These are phyloP conservation scores for Stipa capillata DNA, from an alignment of 176 grass and related monocot genomes.

Conservation along the genomic window DNA sequence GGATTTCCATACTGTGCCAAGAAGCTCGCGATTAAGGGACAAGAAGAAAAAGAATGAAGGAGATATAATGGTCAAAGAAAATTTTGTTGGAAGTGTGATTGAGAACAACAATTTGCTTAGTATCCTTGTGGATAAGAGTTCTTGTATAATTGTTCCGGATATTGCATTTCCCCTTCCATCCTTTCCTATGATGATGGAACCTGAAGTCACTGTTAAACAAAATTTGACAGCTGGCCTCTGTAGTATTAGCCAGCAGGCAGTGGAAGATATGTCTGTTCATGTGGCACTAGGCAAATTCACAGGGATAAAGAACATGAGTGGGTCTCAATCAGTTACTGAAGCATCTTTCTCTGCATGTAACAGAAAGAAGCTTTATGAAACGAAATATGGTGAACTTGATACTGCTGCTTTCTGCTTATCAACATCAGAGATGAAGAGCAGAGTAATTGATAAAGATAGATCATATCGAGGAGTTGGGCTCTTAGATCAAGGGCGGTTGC, in stretches of 20 bases:
- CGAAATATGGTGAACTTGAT: conserved; percentile 36
- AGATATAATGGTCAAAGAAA: conserved; percentile 87
- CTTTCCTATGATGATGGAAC: conserved; percentile 19
- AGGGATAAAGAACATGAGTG: conserved; percentile 25
- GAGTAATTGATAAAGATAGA: conserved; percentile 27
- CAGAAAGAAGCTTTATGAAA: conserved; percentile 52
- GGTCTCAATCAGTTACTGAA: conserved; percentile 25
- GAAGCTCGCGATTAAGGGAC: conserved; percentile 81
- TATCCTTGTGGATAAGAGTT: conserved; percentile 65
- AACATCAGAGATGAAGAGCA: conserved; percentile 41
- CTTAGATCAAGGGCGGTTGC: conserved; percentile 85
- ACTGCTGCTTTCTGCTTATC: conserved; percentile 37
- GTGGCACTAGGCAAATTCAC: conserved; percentile 21
- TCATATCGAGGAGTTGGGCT: conserved; percentile 37
- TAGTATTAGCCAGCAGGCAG: conserved; percentile 37
- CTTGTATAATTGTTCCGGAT: conserved; percentile 72
- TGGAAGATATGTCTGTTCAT: conserved; percentile 35
- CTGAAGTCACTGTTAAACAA: conserved; percentile 49
- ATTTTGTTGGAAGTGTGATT: conserved; percentile 71
- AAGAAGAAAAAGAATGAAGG: conserved; percentile 84
- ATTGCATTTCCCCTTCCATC: conserved; percentile 42
- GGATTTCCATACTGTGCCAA: conserved; percentile 43
- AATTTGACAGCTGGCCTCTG: conserved; percentile 36
- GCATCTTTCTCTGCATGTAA: conserved; percentile 21
- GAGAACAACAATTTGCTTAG: conserved; percentile 87